phyloP scores from a whole-genome alignment of 139 green algal genomes.

The Picochlorum sp. region DNA sequence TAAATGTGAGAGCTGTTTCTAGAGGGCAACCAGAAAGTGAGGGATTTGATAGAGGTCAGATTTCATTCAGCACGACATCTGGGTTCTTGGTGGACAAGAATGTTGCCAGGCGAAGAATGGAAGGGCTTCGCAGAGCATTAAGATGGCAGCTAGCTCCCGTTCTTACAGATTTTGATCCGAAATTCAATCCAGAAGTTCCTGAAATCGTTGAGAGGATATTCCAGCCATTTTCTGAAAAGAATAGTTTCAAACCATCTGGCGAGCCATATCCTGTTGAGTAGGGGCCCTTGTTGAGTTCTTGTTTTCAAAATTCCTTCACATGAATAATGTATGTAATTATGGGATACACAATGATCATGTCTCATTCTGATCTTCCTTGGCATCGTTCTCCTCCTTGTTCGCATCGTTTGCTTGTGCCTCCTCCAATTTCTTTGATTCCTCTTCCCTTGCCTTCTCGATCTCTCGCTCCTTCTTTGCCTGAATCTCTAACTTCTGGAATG shows the following conservation, averaged over 20 bases:
- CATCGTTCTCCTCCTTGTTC: background rate
- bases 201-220: constrained; percentile 23
- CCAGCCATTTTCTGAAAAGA: constrained; percentile 11
- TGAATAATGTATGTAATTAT: background rate
- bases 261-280: constrained; percentile 9
- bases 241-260: constrained; percentile 14
- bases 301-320: background rate
- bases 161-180: constrained; percentile 40
- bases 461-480: background rate
- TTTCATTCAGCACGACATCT: constrained; percentile 26
- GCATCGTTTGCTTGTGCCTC: no score
- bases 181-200: constrained; percentile 29
- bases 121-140: constrained; percentile 31
- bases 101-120: constrained; percentile 21
- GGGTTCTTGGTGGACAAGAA: constrained; percentile 37
- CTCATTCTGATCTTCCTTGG: no score
- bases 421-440: constrained; percentile 14
- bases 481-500: constrained; percentile 8
- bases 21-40: constrained; percentile 7
- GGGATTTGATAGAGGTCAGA: constrained; percentile 7
- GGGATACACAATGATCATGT: background rate
- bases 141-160: constrained; percentile 36
- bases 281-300: background rate
- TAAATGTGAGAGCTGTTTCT: constrained; percentile 29
- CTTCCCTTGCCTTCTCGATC: background rate